Evolutionary conservation across 2,329 filamentous ascomycete genomes (phyloP).

Genomic region (Venturia aucupariae): DNA sequence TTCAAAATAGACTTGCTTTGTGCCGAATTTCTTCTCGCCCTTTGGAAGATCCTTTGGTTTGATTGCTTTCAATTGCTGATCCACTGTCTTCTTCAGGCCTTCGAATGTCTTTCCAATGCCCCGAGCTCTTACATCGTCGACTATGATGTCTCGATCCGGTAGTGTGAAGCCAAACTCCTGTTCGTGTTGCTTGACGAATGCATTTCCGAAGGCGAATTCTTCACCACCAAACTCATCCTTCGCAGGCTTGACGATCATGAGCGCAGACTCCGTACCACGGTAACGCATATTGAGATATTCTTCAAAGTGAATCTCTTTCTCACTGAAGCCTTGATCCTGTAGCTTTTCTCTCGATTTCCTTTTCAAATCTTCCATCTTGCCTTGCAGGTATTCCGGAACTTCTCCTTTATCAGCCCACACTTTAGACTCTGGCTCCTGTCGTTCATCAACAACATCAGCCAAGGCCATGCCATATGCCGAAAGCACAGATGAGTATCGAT

Average conservation of each 20-base stretch:
- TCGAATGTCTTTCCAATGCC: conserved; percentile 85
- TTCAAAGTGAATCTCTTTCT: conserved; percentile 69
- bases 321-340: conserved; percentile 67
- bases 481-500: conserved; percentile 79
- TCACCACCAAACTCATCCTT: conserved; percentile 56
- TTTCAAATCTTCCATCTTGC: conserved; percentile 71
- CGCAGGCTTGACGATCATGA: conserved; percentile 76
- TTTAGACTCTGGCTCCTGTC: conserved; percentile 64
- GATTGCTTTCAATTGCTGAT: conserved; percentile 68
- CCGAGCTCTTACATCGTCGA: conserved; percentile 81
- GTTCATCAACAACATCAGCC: conserved; percentile 86
- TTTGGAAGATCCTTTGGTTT: conserved; percentile 48
- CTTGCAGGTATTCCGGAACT: conserved; percentile 53
- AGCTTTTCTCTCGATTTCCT: conserved; percentile 61
- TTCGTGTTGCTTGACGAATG: conserved; percentile 78
- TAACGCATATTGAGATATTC: conserved; percentile 94
- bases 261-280: conserved; percentile 77
- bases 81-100: conserved; percentile 70
- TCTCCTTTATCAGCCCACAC: conserved; percentile 47
- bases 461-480: conserved; percentile 90
- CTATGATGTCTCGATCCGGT: conserved; percentile 73
- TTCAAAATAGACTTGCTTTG: conserved; percentile 71
- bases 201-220: conserved; percentile 73
- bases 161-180: conserved; percentile 92
- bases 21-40: conserved; percentile 56